Evolutionary conservation across 768 basidiomycete genomes (phyloP).

Genomic region (Termitomyces sp.): DNA sequence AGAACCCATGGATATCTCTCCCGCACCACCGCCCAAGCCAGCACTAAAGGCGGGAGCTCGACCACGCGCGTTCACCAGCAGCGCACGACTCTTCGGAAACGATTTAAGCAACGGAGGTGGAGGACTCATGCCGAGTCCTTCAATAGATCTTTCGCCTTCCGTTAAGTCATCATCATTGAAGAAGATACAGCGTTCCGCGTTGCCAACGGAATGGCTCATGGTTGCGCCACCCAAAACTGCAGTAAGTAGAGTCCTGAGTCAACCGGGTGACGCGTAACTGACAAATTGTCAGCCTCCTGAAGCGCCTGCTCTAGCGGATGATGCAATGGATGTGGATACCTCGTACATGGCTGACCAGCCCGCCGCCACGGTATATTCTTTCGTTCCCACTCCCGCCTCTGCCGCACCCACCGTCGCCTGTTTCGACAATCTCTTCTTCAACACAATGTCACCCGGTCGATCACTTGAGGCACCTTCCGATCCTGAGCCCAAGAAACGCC

Average conservation of each 20-base stretch:
- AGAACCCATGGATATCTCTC: constrained; percentile 83
- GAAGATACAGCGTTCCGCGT: constrained; percentile 54
- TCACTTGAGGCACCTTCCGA: constrained; percentile 43
- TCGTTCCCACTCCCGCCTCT: constrained; percentile 38
- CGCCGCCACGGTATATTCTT: constrained; percentile 22
- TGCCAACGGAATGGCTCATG: constrained; percentile 62
- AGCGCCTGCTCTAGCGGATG: constrained; percentile 44
- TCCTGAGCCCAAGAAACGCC: constrained; percentile 47
- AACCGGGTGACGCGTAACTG: neutral
- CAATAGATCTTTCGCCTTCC: constrained; percentile 25
- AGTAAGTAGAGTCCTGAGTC: constrained; percentile 19
- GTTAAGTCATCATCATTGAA: constrained; percentile 38
- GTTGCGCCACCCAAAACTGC: constrained; percentile 19
- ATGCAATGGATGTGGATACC: constrained; percentile 82
- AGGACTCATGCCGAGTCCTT: constrained; percentile 25
- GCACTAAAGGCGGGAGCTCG: constrained; percentile 32
- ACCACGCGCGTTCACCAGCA: constrained; percentile 64
- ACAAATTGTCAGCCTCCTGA: constrained; percentile 31
- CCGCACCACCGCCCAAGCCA: constrained; percentile 41
- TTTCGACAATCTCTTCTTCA: constrained; percentile 63
- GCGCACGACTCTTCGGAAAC: constrained; percentile 65
- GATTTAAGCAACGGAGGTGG: constrained; percentile 59
- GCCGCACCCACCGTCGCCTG: constrained; percentile 47
- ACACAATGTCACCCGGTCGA: constrained; percentile 46
- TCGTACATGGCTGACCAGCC: constrained; percentile 37